Conservation (phyloP, 345 rosid species). For the Hypericum androsaemum region DNA sequence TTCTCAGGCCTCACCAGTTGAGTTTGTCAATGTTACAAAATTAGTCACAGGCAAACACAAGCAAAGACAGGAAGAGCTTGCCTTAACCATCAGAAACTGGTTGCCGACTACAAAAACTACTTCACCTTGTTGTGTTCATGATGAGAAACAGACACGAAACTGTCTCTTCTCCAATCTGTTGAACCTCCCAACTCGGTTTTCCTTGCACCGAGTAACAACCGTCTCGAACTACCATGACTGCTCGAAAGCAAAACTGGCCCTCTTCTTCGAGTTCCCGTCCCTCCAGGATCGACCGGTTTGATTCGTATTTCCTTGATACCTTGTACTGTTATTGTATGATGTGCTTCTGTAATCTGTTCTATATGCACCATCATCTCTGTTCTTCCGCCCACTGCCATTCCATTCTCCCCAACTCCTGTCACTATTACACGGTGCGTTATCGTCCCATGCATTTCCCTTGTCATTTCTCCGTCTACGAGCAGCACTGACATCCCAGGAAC, state of each 20-base stretch:
- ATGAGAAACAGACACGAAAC: neutral
- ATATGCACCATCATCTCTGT: slow-evolving; percentile 34
- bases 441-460: no score
- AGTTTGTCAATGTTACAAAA: no score
- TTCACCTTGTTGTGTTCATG: neutral
- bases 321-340: slow-evolving; percentile 3
- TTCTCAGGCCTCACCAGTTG: no score
- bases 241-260: slow-evolving; percentile 31
- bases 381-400: slow-evolving; percentile 31
- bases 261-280: slow-evolving; percentile 26
- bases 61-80: no score
- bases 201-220: neutral
- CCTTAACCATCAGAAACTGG: no score
- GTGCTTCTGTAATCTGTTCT: slow-evolving; percentile 21
- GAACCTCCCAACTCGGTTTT: neutral
- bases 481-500: no score
- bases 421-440: no score
- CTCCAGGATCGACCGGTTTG: slow-evolving; percentile 22
- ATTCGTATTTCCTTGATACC: slow-evolving; percentile 28
- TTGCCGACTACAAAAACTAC: no score
- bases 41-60: no score
- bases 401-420: slow-evolving; percentile 26
- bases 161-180: neutral
- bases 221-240: slow-evolving; percentile 1
- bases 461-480: no score